Conservation (phyloP, 148 eudicot species). For the Persicaria maculosa region DNA sequence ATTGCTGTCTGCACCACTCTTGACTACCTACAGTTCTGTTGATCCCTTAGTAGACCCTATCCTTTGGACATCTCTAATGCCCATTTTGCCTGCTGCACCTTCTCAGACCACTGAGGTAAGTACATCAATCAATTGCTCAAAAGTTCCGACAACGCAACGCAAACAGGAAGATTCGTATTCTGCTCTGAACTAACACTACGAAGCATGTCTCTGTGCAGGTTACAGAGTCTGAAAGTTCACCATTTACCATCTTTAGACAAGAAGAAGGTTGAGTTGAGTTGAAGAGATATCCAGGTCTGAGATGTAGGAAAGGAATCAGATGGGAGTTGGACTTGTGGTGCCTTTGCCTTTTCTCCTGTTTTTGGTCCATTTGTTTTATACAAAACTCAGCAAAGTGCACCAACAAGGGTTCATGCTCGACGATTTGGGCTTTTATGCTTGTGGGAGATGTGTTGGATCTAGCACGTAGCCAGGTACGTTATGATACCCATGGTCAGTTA, state of each 20-base stretch:
- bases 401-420: neutral
- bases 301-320: neutral
- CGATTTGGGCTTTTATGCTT: neutral
- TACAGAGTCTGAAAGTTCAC: constrained; percentile 70
- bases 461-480: neutral
- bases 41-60: constrained; percentile 73
- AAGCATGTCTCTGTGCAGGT: constrained; percentile 39
- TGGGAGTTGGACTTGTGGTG: neutral
- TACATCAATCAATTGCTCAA: constrained; percentile 11
- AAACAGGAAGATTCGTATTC: neutral
- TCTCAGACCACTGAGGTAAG: constrained; percentile 64
- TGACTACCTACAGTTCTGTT: constrained; percentile 59
- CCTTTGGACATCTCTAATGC: constrained; percentile 73
- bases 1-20: constrained; percentile 69
- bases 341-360: neutral
- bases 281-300: neutral
- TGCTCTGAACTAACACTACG: neutral
- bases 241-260: constrained; percentile 59
- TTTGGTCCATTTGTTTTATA: neutral
- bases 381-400: neutral
- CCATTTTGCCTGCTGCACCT: constrained; percentile 60
- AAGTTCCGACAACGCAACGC: neutral
- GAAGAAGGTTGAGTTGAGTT: constrained; percentile 36
- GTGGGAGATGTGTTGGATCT: constrained; percentile 3
- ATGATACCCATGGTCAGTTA: constrained; percentile 1